Evolutionary conservation across 1,139 yeast species (phyloP), one percentile per base, ranked within the genome.

Genomic region (Sugiyamaella neomexicana): DNA sequence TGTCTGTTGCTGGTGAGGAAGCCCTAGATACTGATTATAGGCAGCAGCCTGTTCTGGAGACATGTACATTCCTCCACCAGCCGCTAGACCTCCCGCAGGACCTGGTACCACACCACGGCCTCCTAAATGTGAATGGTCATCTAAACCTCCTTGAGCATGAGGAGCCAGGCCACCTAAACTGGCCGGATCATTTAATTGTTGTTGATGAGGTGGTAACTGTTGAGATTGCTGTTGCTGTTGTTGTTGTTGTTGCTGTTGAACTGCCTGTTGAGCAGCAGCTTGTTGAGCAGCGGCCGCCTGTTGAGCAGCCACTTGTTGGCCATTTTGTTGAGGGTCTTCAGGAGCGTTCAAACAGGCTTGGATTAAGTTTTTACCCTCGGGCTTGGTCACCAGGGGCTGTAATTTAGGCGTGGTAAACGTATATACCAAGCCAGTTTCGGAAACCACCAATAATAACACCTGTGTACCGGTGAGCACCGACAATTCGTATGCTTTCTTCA

Each of bases 331-430:
- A 34, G 55, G 58, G 29, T 63, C 67, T 66, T 86, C 93, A 20
- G 97, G 97, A 5, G 98, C 97, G 71, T 93, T 93, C 67, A 93
- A 78, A 72, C 99, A 93, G 12, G 97, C 96, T 76, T 93, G 98
- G 68, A 93, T 93, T 67, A 93, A 80, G 72, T 90, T 90, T 73
- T 93, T 91, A 62, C 99, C 99, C 74, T 93, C 99, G 45, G 95
- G 86, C 72, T 93, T 91, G 37, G 98, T 93, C 54, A 93, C 99
- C 65, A 93, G 81, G 12, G 99, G 99, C 73, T 95, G 99, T 67
- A 93, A 82, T 72, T 93, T 93, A 55, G 99, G 99, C 7, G 99
- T 95, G 53, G 98, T 91, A 72, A 93, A 93, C n/a, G 99, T 93
- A 73, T 93, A 95, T 58, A 93, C 99, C 61, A 93, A 82, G 6